These are phyloP conservation scores for Xylariaceae sp. DNA, from an alignment of 2,329 filamentous ascomycete genomes.

Conservation along the genomic window DNA sequence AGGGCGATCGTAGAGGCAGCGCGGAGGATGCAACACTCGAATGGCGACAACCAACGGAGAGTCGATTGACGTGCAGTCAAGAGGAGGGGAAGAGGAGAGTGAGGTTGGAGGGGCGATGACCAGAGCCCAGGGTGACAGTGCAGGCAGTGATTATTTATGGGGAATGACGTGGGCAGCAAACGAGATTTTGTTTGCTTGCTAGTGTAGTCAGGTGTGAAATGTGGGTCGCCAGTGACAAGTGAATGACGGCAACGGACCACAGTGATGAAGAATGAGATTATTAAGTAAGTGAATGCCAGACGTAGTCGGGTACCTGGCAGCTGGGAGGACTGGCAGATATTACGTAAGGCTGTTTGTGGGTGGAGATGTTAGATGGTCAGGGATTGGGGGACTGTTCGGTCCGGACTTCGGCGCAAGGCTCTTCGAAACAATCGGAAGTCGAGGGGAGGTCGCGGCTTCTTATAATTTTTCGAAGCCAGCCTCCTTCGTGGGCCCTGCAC, in stretches of 20 bases:
- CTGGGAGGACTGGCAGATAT: constrained; percentile 20
- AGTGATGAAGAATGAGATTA: constrained; percentile 5
- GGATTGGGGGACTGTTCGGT: constrained; percentile 47
- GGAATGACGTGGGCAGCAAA: neutral
- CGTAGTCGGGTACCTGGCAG: constrained; percentile 26
- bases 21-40: constrained; percentile 10
- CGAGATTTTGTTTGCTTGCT: neutral
- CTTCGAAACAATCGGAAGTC: constrained; percentile 44
- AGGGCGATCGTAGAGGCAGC: constrained; percentile 13
- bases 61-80: neutral
- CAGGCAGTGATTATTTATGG: constrained; percentile 1
- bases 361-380: constrained; percentile 21
- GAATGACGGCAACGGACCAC: constrained; percentile 5
- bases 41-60: neutral
- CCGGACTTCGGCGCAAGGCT: constrained; percentile 55
- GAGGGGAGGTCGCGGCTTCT: constrained; percentile 53
- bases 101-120: neutral
- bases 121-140: neutral
- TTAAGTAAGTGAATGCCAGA: constrained; percentile 18
- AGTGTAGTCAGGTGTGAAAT: neutral
- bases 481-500: constrained; percentile 26
- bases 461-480: constrained; percentile 50
- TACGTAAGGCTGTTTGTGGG: constrained; percentile 31
- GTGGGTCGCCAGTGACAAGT: constrained; percentile 8
- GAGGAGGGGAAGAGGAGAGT: neutral